A percentile compares a stretch with the other conserved stretches of the same genome.
Evolutionary conservation across 2,329 filamentous ascomycete species (phyloP).

Genomic region (Grosmannia serpens): DNA sequence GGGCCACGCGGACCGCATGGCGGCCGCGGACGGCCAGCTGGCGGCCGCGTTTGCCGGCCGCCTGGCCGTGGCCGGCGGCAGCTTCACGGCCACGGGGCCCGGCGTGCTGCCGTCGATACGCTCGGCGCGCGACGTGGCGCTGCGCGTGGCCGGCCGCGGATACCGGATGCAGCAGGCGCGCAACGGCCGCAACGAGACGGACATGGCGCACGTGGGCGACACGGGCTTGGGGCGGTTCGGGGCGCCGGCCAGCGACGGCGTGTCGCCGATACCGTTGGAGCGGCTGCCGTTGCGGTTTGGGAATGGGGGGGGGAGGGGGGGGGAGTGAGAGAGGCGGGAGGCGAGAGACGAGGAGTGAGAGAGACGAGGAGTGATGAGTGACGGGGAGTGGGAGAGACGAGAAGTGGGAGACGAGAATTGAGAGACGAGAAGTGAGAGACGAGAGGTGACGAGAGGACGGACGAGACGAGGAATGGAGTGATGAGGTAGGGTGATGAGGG

Average conservation of each 20-base stretch:
- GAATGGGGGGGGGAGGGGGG: background rate
- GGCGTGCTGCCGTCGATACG: conserved; percentile 41
- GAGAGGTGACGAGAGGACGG: no score
- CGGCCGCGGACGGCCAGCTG: conserved; percentile 42
- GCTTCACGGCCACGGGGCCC: conserved; percentile 37
- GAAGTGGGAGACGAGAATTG: no score
- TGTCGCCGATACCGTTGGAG: background rate
- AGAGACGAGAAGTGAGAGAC: no score
- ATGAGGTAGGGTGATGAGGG: no score
- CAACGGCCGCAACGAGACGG: background rate
- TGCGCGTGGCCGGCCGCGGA: conserved; percentile 20
- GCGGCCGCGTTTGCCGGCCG: conserved; percentile 44
- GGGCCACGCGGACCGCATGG: conserved; percentile 58
- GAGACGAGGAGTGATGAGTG: background rate
- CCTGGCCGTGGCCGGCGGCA: conserved; percentile 51
- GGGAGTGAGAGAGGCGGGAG: background rate
- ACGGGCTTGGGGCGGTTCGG: conserved; percentile 13
- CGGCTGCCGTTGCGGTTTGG: conserved; percentile 9
- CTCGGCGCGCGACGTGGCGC: conserved; percentile 33
- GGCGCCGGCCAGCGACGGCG: background rate
- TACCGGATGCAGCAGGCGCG: background rate
- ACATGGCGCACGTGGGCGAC: conserved; percentile 12
- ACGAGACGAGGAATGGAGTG: no score
- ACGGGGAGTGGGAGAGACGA: no score
- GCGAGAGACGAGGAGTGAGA: background rate